phyloP scores from a whole-genome alignment of 1,139 yeast species.

The Sugiyamaella sp. region DNA sequence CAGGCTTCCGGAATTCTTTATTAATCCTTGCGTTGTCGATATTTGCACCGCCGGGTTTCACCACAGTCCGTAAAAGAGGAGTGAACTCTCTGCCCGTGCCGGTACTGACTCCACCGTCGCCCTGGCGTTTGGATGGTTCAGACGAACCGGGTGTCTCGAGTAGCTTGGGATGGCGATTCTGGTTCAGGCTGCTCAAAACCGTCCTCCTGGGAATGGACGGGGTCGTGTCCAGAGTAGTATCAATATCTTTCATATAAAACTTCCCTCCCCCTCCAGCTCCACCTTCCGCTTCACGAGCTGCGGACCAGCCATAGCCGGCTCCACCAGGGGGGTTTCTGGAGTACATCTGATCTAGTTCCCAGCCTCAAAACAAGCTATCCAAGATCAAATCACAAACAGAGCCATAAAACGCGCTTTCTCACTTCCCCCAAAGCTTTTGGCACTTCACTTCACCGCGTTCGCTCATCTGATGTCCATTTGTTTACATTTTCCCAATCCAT shows the following conservation, averaged over 20 bases:
- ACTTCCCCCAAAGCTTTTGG: background rate
- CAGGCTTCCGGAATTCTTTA: conserved; percentile 10
- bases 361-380: background rate
- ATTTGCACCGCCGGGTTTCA: conserved; percentile 17
- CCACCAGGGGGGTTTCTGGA: conserved; percentile 4
- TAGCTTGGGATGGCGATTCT: conserved; percentile 16
- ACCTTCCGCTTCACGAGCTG: background rate
- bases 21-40: background rate
- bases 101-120: background rate
- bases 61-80: conserved; percentile 30
- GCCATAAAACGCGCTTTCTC: background rate
- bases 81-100: conserved; percentile 29
- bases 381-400: background rate
- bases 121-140: background rate
- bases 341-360: background rate
- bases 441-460: background rate
- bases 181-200: background rate
- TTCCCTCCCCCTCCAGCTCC: conserved; percentile 4
- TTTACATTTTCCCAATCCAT: conserved; percentile 12
- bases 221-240: conserved; percentile 12
- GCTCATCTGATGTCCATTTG: conserved; percentile 4
- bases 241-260: conserved; percentile 1
- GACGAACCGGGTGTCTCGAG: conserved; percentile 20
- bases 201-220: conserved; percentile 15
- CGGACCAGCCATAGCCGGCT: background rate